Evolutionary conservation across 805 yeast genomes (phyloP).

Genomic region (Kluyveromyces nonfermentans): DNA sequence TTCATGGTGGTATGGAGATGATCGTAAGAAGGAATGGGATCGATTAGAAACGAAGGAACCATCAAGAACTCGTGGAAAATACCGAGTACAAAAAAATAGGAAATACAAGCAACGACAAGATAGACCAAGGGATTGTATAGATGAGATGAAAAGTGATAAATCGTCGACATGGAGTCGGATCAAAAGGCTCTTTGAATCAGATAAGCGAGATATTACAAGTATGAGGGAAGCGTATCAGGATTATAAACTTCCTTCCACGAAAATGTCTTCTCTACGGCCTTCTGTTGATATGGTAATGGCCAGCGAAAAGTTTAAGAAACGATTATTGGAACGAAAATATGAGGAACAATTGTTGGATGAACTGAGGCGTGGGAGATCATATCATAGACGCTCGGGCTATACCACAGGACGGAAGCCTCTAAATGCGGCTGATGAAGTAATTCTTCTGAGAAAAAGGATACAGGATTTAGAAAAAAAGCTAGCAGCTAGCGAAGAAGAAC

Average conservation of each 20-base stretch:
- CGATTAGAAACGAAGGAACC: neutral
- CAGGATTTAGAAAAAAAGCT: conserved; percentile 10
- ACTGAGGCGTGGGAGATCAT: conserved; percentile 16
- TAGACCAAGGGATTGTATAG: neutral
- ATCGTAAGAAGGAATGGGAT: neutral
- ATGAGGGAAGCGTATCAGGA: conserved; percentile 16
- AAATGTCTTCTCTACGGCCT: neutral
- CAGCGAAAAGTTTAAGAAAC: conserved; percentile 24
- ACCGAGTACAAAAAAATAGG: conserved; percentile 1
- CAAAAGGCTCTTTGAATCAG: conserved; percentile 14
- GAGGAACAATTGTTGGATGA: conserved; percentile 21
- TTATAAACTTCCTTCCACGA: conserved; percentile 3
- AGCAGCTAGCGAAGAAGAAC: conserved; percentile 10
- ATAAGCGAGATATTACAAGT: conserved; percentile 13
- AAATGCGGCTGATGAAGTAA: conserved; percentile 13
- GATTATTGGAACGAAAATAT: conserved; percentile 20
- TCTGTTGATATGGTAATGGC: conserved; percentile 12
- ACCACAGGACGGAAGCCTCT: neutral
- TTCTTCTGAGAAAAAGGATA: conserved; percentile 11
- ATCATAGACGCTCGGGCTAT: conserved; percentile 1
- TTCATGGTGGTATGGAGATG: conserved; percentile 1
- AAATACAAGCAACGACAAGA: neutral
- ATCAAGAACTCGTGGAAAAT: neutral
- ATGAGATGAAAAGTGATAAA: neutral
- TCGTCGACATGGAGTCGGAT: conserved; percentile 5